A percentile compares a stretch with the other conserved stretches of the same genome.
These are phyloP conservation scores for Alternaria conjuncta DNA, from an alignment of 2,329 filamentous ascomycete species.

Conservation along the genomic window DNA sequence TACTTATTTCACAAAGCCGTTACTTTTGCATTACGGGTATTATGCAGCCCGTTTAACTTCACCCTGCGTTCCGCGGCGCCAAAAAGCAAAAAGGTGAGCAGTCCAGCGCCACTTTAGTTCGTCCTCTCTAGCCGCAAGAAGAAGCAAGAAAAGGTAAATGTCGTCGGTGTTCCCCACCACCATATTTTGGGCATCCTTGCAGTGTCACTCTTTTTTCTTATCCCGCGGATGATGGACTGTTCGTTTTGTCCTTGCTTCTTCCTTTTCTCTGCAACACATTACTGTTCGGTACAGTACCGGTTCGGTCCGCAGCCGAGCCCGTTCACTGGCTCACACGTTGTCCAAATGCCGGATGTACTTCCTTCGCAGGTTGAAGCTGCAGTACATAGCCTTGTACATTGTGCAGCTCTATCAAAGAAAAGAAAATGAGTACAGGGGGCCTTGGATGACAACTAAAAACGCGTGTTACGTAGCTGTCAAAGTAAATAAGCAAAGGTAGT, in stretches of 20 bases:
- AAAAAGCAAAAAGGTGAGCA: background rate
- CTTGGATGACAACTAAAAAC: background rate
- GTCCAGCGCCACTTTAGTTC: background rate
- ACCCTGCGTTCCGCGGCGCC: background rate
- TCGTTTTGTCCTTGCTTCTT: background rate
- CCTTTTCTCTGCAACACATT: background rate
- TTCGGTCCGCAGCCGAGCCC: background rate
- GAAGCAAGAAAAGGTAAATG: background rate
- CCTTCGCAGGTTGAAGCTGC: background rate
- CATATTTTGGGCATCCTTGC: background rate
- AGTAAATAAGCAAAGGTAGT: slow-evolving; percentile 1
- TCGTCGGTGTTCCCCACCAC: background rate
- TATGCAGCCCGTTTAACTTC: background rate
- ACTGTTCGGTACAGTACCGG: background rate
- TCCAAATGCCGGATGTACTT: background rate
- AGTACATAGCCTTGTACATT: background rate
- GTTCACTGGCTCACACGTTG: background rate
- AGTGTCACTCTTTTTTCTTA: background rate
- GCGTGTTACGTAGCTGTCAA: background rate
- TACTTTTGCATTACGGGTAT: background rate
- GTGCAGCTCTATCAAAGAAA: background rate
- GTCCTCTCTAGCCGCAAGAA: background rate
- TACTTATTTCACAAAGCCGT: slow-evolving; percentile 2
- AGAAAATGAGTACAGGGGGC: background rate
- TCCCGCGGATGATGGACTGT: background rate